Conservation (phyloP, 768 basidiomycete genomes). For the Hypholoma sublateritium region DNA sequence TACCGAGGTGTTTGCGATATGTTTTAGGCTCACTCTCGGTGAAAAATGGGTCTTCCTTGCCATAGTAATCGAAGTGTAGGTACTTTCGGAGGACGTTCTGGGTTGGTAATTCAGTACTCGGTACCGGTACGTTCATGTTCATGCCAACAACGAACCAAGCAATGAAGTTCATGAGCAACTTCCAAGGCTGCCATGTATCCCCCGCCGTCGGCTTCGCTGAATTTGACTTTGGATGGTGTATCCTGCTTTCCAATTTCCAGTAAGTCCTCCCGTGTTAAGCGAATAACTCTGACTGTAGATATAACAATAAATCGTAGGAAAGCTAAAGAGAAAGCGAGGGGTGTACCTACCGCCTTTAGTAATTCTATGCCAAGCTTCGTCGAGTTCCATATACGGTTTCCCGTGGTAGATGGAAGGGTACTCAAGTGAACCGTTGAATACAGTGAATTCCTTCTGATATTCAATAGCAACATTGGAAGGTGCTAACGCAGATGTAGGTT, state of each 20-base stretch:
- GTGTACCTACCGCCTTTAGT: slow-evolving; percentile 6
- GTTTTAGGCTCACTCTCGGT: not conserved
- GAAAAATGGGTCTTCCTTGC: slow-evolving; percentile 2
- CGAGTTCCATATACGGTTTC: slow-evolving; percentile 5
- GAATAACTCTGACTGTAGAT: not conserved
- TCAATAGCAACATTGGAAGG: slow-evolving; percentile 12
- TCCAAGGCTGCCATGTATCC: slow-evolving; percentile 7
- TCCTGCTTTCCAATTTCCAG: slow-evolving; percentile 4
- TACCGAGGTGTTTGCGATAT: slow-evolving; percentile 5
- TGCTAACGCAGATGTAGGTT: not conserved
- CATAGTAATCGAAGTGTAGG: slow-evolving; percentile 2
- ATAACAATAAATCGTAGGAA: too few relatives aligned
- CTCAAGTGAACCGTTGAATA: slow-evolving; percentile 10
- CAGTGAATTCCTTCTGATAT: slow-evolving; percentile 3
- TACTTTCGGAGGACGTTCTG: slow-evolving; percentile 9
- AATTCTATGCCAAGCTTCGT: slow-evolving; percentile 10
- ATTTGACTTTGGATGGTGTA: slow-evolving; percentile 7
- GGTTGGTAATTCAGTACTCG: not conserved
- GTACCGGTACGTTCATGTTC: not conserved
- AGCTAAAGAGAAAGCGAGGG: too few relatives aligned
- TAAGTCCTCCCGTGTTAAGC: slow-evolving; percentile 3
- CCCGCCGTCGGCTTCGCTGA: slow-evolving; percentile 1
- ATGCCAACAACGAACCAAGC: not conserved
- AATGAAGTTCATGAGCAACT: slow-evolving; percentile 6
- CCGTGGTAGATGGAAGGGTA: slow-evolving; percentile 11